These are phyloP conservation scores for Trichophyton schoenleinii DNA, from an alignment of 2,329 filamentous ascomycete species.

Conservation along the genomic window DNA sequence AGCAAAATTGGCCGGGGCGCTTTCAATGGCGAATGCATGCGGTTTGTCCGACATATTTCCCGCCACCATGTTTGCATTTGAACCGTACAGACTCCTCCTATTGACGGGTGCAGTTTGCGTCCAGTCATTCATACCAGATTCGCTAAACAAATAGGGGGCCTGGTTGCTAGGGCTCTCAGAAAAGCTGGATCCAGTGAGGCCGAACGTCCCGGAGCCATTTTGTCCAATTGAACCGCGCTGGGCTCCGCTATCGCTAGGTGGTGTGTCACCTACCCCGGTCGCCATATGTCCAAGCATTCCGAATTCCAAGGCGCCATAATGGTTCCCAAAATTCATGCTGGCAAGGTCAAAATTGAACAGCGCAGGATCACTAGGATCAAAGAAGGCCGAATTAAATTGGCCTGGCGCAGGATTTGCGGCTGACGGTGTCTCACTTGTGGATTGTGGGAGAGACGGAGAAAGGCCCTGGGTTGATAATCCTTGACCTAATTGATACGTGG, in stretches of 20 bases:
- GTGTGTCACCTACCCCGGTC: slow-evolving; percentile 71
- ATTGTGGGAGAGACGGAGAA: slow-evolving; percentile 35
- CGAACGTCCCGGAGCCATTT: slow-evolving; percentile 31
- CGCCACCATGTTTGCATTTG: slow-evolving; percentile 22
- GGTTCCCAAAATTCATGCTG: slow-evolving; percentile 87
- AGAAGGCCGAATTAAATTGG: slow-evolving; percentile 46
- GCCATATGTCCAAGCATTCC: slow-evolving; percentile 95
- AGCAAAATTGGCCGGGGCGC: slow-evolving; percentile 42
- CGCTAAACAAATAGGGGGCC: slow-evolving; percentile 35
- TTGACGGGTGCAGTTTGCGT: slow-evolving; percentile 20
- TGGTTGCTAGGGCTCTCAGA: slow-evolving; percentile 34
- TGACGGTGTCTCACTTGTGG: slow-evolving; percentile 37
- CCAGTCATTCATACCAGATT: slow-evolving; percentile 37
- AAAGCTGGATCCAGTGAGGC: slow-evolving; percentile 28
- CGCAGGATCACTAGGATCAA: slow-evolving; percentile 83
- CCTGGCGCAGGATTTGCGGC: slow-evolving; percentile 30
- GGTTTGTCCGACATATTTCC: slow-evolving; percentile 37
- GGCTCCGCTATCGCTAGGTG: slow-evolving; percentile 50
- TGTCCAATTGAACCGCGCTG: slow-evolving; percentile 36
- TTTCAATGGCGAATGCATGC: slow-evolving; percentile 51
- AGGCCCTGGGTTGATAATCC: slow-evolving; percentile 25
- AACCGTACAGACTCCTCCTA: slow-evolving; percentile 22
- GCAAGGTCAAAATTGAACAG: slow-evolving; percentile 94
- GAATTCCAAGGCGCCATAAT: slow-evolving; percentile 91
- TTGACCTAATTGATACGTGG: slow-evolving; percentile 50